Base-by-base conservation (phyloP, 2,329 filamentous ascomycete species). In the Colletotrichum magnum region DNA sequence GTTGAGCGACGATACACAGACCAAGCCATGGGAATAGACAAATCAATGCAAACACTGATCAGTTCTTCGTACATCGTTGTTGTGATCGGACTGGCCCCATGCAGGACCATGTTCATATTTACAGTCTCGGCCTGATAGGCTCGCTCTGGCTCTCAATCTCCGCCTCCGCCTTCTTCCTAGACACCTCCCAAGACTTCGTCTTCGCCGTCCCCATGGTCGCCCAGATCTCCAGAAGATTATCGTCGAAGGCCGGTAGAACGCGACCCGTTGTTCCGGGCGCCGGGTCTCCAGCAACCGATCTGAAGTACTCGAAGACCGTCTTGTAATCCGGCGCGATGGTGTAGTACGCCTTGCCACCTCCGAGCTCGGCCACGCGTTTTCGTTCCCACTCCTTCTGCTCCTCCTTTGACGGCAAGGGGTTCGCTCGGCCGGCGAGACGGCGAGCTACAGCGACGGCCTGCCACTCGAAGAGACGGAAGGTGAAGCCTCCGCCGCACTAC, bases 231-330 rank as follows among this genome's bases (percentile, higher is more conserved):
- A 78, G 63, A 81, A 81, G 83, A 24, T 76, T 77, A 28, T 77
- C 76, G 13, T 85, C 79, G 60, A 85, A 86, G 2, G 74, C 76
- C 2, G 83, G 83, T 36, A 86, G 71, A 12, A 73, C 73, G 6
- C 83, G 77, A 0, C 83, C 84, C 0, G 78, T 78, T 4, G 77
- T 77, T 0, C 78, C 80, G 5, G 76, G 72, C 0, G 72, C 74
- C 2, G 84, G 83, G 6, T 84, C 78, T 0, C 84, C 83, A 0
- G 83, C 83, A 28, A 85, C 74, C 5, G 68, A 65, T 0, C 82
- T 76, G 15, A 86, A 72, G 3, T 79, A 77, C 63, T 81, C 78
- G 58, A 83, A 84, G 63, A 80, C 83, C 0, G 75, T 75, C 24
- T 77, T 75, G 43, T 82, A 83, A 62, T 84, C 72, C 1, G 76